Conservation (phyloP, 805 yeast genomes). For the Metschnikowia peoriensis region DNA sequence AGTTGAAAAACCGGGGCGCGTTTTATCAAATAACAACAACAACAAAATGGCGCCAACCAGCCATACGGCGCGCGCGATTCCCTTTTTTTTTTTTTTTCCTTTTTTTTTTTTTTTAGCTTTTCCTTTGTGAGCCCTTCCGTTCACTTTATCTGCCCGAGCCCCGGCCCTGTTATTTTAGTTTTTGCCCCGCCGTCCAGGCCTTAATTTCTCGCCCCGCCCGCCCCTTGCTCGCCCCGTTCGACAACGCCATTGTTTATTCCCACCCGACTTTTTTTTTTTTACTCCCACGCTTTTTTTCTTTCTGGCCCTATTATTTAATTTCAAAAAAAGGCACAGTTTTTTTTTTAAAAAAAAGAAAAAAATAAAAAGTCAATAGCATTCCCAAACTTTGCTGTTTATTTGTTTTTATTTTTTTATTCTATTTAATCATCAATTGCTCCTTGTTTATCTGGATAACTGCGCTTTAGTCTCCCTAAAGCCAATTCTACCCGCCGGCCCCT, state of each 20-base stretch:
- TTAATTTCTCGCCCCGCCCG: background rate
- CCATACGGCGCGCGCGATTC: background rate
- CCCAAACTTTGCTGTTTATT: background rate
- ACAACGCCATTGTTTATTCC: constrained; percentile 2
- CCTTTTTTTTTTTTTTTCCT: background rate
- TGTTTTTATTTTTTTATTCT: background rate
- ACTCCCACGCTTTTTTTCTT: constrained; percentile 2
- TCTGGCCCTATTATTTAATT: background rate
- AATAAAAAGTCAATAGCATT: background rate
- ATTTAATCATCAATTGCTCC: background rate
- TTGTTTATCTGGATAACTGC: background rate
- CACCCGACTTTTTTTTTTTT: constrained; percentile 1
- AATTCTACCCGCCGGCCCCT: background rate
- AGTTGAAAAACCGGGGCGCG: no score
- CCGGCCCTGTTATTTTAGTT: no score
- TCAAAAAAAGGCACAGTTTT: background rate
- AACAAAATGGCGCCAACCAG: background rate
- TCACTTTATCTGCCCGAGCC: no score
- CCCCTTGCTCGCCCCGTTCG: background rate
- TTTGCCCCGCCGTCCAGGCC: background rate
- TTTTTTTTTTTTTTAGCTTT: background rate
- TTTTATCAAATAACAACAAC: background rate
- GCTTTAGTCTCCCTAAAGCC: background rate
- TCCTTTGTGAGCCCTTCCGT: no score
- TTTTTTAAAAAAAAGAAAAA: background rate